phyloP scores from a whole-genome alignment of 176 grass and related monocot species.

The Echinochloa phyllopogon region DNA sequence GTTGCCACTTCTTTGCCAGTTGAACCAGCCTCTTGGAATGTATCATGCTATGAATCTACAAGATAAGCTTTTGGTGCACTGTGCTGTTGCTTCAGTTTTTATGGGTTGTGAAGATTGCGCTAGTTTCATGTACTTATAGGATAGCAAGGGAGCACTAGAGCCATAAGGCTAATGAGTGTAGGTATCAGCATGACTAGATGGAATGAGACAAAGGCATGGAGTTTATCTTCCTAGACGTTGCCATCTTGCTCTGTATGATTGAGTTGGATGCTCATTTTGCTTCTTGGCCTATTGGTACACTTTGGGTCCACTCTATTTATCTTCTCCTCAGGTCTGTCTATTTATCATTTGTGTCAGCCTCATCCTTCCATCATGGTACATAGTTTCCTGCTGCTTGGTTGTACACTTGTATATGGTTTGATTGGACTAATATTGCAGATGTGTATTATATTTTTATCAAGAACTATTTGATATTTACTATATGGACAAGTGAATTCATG shows the following conservation, averaged over 20 bases:
- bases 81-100: constrained; percentile 31
- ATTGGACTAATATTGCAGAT: not conserved
- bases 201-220: constrained; percentile 26
- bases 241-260: constrained; percentile 40
- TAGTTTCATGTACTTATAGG: constrained; percentile 46
- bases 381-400: constrained; percentile 40
- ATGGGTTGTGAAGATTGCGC: constrained; percentile 40
- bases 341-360: constrained; percentile 34
- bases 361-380: constrained; percentile 35
- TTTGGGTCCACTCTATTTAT: constrained; percentile 44
- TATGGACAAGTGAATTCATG: not conserved
- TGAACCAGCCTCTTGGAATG: constrained; percentile 48
- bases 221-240: constrained; percentile 28
- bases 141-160: constrained; percentile 22
- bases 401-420: constrained; percentile 37
- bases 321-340: constrained; percentile 25
- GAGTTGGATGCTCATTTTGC: constrained; percentile 39
- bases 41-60: constrained; percentile 43
- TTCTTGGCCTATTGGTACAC: constrained; percentile 37
- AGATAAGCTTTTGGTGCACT: constrained; percentile 29
- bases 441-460: not conserved
- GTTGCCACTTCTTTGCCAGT: constrained; percentile 58
- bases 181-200: constrained; percentile 40
- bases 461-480: not conserved
- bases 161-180: constrained; percentile 19